These are phyloP conservation scores for Zygnema cylindricum DNA, from an alignment of 139 green algal genomes.

Conservation along the genomic window DNA sequence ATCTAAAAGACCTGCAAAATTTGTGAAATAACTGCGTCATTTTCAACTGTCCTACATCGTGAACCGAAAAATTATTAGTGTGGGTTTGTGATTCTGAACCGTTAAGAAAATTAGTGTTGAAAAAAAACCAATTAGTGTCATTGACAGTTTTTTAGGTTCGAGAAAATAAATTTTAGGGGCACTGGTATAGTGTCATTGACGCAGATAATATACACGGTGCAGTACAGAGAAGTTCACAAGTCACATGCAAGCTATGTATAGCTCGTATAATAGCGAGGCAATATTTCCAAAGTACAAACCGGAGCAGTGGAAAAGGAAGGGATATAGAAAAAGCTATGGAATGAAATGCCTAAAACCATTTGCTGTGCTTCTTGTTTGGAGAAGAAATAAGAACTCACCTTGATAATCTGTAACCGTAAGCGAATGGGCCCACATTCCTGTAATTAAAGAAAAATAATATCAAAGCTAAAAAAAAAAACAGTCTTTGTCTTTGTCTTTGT, in stretches of 20 bases:
- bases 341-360: no score
- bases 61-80: neutral
- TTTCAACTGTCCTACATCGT: no score
- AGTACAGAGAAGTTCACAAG: neutral
- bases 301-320: no score
- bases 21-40: neutral
- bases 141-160: neutral
- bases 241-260: neutral
- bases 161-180: neutral
- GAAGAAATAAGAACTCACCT: no score
- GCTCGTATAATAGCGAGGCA: no score
- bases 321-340: no score
- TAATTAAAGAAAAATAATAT: neutral
- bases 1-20: constrained; percentile 49
- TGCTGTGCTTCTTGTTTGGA: no score
- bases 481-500: neutral
- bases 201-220: neutral
- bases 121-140: neutral
- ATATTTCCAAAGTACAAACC: no score
- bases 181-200: no score
- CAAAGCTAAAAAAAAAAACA: neutral
- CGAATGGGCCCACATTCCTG: constrained; percentile 23
- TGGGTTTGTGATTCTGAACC: neutral
- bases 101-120: neutral
- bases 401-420: constrained; percentile 45